These are phyloP conservation scores for Pogostemon cablin DNA, from an alignment of 257 asterid genomes.

Conservation along the genomic window DNA sequence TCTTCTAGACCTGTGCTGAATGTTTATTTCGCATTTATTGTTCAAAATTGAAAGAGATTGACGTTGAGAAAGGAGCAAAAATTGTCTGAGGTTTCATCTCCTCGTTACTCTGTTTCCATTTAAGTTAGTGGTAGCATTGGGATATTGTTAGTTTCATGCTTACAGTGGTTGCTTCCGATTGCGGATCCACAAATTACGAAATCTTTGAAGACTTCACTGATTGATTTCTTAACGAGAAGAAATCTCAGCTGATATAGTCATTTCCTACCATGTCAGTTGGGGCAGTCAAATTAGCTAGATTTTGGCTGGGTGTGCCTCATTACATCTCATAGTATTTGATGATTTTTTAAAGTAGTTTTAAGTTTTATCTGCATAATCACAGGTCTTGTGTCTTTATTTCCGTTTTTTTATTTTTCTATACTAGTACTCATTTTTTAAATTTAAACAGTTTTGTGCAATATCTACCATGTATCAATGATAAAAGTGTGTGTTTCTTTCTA, in stretches of 20 bases:
- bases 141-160: background rate
- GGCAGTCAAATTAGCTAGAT: too few relatives aligned
- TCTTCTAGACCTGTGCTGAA: background rate
- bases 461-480: too few relatives aligned
- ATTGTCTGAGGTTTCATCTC: background rate
- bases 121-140: background rate
- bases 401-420: too few relatives aligned
- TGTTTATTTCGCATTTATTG: background rate
- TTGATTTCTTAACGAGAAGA: background rate
- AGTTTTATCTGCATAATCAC: background rate
- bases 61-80: slow-evolving; percentile 5
- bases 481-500: too few relatives aligned
- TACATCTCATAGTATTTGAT: background rate
- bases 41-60: background rate
- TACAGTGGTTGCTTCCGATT: background rate
- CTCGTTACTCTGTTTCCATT: background rate
- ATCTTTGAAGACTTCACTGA: background rate
- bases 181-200: background rate
- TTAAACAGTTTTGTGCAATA: too few relatives aligned
- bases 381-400: too few relatives aligned
- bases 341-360: background rate
- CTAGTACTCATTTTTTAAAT: too few relatives aligned
- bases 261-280: background rate
- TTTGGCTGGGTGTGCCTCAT: background rate
- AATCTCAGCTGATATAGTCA: background rate